Evolutionary conservation across 345 rosid species (phyloP), one percentile per base, ranked within the genome.

Genomic region (Populus davidiana): DNA sequence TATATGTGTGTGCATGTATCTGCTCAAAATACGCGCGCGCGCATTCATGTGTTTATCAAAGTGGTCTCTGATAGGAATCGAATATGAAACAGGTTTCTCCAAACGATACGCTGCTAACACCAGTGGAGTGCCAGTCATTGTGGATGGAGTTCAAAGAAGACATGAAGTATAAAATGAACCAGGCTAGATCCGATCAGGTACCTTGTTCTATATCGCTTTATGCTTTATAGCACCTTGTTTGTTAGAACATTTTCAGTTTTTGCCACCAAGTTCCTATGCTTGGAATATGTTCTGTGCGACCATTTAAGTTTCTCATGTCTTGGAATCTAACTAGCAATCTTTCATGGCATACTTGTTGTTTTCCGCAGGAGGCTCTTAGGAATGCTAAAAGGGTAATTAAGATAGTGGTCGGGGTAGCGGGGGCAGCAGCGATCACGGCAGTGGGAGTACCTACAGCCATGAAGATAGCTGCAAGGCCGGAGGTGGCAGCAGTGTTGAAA

Each of bases 141-240:
- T 82, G 84, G 84, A 82, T 73, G 70, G 79, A 82, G 71, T 82
- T 82, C 52, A 82, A 78, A 78, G 69, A 81, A 70, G 81, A 78
- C 63, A 82, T 81, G 1, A 81, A 78, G 72, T 82, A 78, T 64
- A 66, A 66, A 41, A 65, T 66, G n/a, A 78, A 73, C 47, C 81
- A 92, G 86, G 97, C 94, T 72, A 87, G 89, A 78, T 86, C 91
- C 1, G 88, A 92, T 67, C 93, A 90, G 97, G 97, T 90, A 74
- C 27, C 14, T 56, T 56, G 29, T 75, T 59, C 36, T 33, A 21
- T 54, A 20, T 25, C 41, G 35, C 31, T n/a, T 23, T 36, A 52
- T 38, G n/a, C 8, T 6, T 62, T 27, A 25, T 16, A 29, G 23
- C 23, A 10, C 21, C 27, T 9, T n/a, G 63, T 44, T 35, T 76